Evolutionary conservation across 2,329 filamentous ascomycete genomes (phyloP), one percentile per base, ranked within the genome.

Genomic region (Trichophyton rubrum): DNA sequence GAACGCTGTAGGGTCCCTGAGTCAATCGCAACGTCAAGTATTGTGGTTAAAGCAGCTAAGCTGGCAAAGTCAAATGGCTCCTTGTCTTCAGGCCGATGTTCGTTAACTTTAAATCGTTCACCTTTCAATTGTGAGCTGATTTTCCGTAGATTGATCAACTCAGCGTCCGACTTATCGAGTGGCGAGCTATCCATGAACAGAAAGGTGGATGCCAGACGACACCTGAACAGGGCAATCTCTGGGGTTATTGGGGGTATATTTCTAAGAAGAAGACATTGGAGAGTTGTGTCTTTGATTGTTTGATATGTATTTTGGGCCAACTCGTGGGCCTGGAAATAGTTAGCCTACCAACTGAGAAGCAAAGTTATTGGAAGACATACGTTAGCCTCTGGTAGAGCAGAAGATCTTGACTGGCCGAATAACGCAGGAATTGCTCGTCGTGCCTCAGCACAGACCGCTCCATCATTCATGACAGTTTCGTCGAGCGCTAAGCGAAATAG

Each of bases 1-100:
- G 60, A 60, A 3, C 38, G 30, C 8, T 66, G 35, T 60, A 60
- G 8, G 66, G 60, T 61, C 1, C 82, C 88, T 61, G 86, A 82
- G 62, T 89, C 88, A 58, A 96, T 78, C 15, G 84, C 86, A 43
- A 89, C 81, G 68, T 93, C 86, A 3, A 96, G 80, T 20, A 95
- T 80, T 2, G 80, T 74, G 2, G 88, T 77, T 15, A 84, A 78
- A 1, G 87, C 84, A 38, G 80, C 78, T 1, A 96, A 80, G 60
- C 85, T 79, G 15, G 78, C 76, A 72, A 88, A 96, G 72, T 96
- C 75, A 15, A 73, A 72, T 11, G 62, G 45, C 49, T 56, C 60
- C 6, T 56, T 27, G 13, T 49, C 58, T 45, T 60, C 63, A 38
- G 59, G 56, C 24, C 27, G 20, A n/a, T 57, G 63, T 47, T 69